Evolutionary conservation across 2,329 filamentous ascomycete species (phyloP).

Genomic region (Ascochyta koolunga): DNA sequence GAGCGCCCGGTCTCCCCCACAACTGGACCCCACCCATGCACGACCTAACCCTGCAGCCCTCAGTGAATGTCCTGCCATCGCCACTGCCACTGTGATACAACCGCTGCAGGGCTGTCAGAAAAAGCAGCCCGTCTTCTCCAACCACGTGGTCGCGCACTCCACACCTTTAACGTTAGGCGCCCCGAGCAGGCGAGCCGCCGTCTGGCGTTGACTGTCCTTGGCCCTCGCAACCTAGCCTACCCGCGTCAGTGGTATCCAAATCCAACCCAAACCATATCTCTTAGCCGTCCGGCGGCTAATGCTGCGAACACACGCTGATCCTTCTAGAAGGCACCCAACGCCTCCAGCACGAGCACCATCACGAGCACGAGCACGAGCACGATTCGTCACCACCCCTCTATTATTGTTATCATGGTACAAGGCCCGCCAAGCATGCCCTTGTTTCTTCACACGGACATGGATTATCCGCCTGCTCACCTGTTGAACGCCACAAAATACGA

Average conservation of each 20-base stretch:
- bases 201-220: background rate
- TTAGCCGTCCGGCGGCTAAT: conserved; percentile 12
- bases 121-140: background rate
- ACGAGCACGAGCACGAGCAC: no score
- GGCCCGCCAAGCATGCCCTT: background rate
- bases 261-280: conserved; percentile 8
- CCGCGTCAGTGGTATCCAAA: conserved; percentile 2
- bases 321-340: conserved; percentile 11
- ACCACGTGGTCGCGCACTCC: conserved; percentile 2
- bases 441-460: background rate
- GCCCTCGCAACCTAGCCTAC: conserved; percentile 2
- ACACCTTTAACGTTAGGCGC: background rate
- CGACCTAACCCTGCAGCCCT: conserved; percentile 10
- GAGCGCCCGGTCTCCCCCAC: conserved; percentile 17
- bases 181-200: background rate
- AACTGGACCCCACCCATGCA: conserved; percentile 8
- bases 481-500: conserved; percentile 14
- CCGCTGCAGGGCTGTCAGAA: conserved; percentile 1
- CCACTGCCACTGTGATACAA: conserved; percentile 8
- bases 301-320: conserved; percentile 19
- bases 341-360: no score
- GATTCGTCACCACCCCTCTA: background rate
- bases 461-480: background rate
- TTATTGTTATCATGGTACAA: background rate
- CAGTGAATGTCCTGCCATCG: conserved; percentile 6